A percentile compares a stretch with the other conserved stretches of the same genome.
phyloP scores from a whole-genome alignment of 2,329 filamentous ascomycete species.

The Byssothecium circinans region DNA sequence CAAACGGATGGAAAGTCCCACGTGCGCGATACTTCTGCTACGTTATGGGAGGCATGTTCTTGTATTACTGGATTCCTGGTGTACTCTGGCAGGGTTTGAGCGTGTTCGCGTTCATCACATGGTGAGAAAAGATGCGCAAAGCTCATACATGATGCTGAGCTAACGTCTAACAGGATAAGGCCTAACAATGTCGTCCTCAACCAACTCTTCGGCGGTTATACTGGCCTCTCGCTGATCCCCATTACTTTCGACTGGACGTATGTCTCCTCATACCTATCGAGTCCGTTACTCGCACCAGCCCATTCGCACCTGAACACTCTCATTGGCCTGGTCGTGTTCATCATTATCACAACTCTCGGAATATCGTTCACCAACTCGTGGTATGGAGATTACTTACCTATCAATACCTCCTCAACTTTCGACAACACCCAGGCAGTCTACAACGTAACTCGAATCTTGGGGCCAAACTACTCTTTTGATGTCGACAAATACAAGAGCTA shows the following conservation, averaged over 20 bases:
- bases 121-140: conserved; percentile 44
- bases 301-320: conserved; percentile 37
- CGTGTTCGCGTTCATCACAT: conserved; percentile 71
- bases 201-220: conserved; percentile 70
- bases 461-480: conserved; percentile 35
- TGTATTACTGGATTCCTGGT: conserved; percentile 52
- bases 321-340: conserved; percentile 35
- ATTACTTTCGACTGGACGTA: conserved; percentile 75
- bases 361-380: conserved; percentile 36
- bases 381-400: conserved; percentile 41
- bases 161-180: conserved; percentile 49
- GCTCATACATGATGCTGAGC: too few relatives aligned
- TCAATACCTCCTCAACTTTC: conserved; percentile 37
- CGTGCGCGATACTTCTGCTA: conserved; percentile 67
- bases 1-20: conserved; percentile 66
- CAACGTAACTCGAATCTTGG: conserved; percentile 37
- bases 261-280: conserved; percentile 30
- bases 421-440: conserved; percentile 41
- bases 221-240: conserved; percentile 68
- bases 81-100: conserved; percentile 70
- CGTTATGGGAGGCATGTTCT: conserved; percentile 59
- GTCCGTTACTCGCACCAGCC: conserved; percentile 35
- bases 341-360: conserved; percentile 36
- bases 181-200: conserved; percentile 70
- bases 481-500: conserved; percentile 36